Base-by-base conservation (phyloP, 2,329 filamentous ascomycete species). In the Apiospora arundinis region DNA sequence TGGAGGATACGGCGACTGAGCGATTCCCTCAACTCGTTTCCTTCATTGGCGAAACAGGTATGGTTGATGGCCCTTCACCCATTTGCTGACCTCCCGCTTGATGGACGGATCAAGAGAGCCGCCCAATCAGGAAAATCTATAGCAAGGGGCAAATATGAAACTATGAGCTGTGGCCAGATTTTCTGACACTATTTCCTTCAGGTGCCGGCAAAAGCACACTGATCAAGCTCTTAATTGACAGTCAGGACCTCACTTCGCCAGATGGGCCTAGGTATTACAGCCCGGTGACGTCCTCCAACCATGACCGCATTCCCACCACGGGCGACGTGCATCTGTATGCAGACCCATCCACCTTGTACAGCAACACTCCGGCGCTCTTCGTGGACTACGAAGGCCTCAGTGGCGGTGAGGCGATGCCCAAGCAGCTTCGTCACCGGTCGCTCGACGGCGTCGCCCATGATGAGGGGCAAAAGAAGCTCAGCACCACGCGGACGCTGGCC, bases 311-410 rank as follows among this genome's bases (percentile, higher is more conserved):
- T 7, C 83, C 86, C 1, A 87, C 85, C 4, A 86, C 85, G 5
- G 85, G 81, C 11, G 85, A 87, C 74, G 85, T 88, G 2, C 86
- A 89, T 75, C 78, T 89, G 4, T 88, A 88, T 72, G 79, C 81
- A 1, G 86, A 88, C 72, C 86, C 86, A 2, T 76, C 79, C 0
- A 85, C 83, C 2, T 78, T 81, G 37, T 73, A 76, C 18, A 78
- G 79, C 14, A 78, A 79, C 5, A 74, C 80, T 9, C 86, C 86
- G 0, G 79, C 88, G 25, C 78, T 88, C 4, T 84, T 83, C 69
- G 85, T 86, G 28, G 86, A 88, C 72, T 88, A 85, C 72, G 86
- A 88, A 78, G 86, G 86, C 0, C 80, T 88, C 11, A 81, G 84
- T 25, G 86, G 86, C 44, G 86, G 86, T 12, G 85, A 87, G 73